A percentile compares a stretch with the other conserved stretches of the same genome.
Evolutionary conservation across 2,329 filamentous ascomycete species (phyloP).

Genomic region (Cytospora piceae): DNA sequence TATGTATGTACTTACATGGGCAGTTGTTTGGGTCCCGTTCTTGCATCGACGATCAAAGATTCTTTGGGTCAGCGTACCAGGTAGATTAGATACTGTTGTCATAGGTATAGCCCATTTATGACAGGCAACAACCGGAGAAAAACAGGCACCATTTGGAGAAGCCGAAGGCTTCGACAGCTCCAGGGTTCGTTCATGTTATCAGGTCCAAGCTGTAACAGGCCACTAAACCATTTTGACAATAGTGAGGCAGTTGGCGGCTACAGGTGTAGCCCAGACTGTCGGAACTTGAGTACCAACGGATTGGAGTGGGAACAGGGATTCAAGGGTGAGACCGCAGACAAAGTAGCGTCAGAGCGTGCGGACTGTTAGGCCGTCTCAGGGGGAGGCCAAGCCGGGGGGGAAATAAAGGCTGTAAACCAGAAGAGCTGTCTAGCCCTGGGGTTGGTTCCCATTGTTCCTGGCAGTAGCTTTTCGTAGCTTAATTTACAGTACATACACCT

Average conservation of each 20-base stretch:
- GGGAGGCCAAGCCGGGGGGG: not conserved
- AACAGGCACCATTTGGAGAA: not conserved
- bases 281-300: not conserved
- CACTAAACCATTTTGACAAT: not conserved
- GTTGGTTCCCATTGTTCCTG: not conserved
- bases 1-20: not conserved
- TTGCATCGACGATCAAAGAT: not conserved
- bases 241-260: not conserved
- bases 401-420: not conserved
- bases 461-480: not conserved
- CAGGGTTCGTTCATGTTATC: too few species aligned
- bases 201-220: not conserved
- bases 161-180: not conserved
- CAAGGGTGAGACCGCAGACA: too few species aligned
- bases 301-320: not conserved
- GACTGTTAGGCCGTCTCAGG: not conserved
- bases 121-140: too few species aligned
- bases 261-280: not conserved
- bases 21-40: not conserved
- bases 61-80: not conserved
- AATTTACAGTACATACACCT: not conserved
- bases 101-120: too few species aligned
- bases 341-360: not conserved
- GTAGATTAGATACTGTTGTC: too few species aligned
- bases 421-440: not conserved